Base-by-base conservation (phyloP, 1,139 yeast genomes). In the Protomyces inouyei region DNA sequence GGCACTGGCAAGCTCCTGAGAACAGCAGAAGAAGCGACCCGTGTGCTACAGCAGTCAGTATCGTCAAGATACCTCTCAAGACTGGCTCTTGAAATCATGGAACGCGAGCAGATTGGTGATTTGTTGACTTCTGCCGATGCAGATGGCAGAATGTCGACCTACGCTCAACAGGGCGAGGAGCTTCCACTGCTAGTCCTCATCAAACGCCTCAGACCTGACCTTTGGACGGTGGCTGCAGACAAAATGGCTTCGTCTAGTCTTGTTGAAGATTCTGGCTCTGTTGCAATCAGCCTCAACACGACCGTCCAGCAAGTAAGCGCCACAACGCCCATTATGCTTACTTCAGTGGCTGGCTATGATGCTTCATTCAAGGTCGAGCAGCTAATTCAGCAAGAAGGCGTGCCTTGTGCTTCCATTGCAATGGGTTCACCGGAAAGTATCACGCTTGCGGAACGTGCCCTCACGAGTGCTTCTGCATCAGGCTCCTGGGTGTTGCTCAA, bases 351-450 rank as follows among this genome's bases (percentile, higher is more conserved):
- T 46, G 90, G 89, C 0, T 80, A 78, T 69, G 97, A 91, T 74
- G 85, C 92, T 1, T 81, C 88, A 0, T 79, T 78, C 65, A 81
- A 79, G 67, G 77, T 90, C 3, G 80, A 79, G 52, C 74, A 76
- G 36, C 69, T 83, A 14, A 83, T 88, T 0, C 68, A 69, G 3
- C 60, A 67, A 18, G 68, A 69, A 3, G 68, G 70, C 0, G 53
- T 64, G 0, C 71, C 73, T 6, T 73, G 84, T 52, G 72, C 73
- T 0, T 75, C 82, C 0, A 80, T 88, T 40, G 84, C 97, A 0
- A 80, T 91, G 83, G 97, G 97, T 0, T 84, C 96, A 0, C 74
- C 74, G 38, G 96, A 90, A 73, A 87, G 90, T 16, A 74, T 79
- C 4, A 80, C 76, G 9, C 75, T 78, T 54, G 95, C 92, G 0